Conservation (phyloP, 2,329 filamentous ascomycete species). For the Arthrinium puccinioides region DNA sequence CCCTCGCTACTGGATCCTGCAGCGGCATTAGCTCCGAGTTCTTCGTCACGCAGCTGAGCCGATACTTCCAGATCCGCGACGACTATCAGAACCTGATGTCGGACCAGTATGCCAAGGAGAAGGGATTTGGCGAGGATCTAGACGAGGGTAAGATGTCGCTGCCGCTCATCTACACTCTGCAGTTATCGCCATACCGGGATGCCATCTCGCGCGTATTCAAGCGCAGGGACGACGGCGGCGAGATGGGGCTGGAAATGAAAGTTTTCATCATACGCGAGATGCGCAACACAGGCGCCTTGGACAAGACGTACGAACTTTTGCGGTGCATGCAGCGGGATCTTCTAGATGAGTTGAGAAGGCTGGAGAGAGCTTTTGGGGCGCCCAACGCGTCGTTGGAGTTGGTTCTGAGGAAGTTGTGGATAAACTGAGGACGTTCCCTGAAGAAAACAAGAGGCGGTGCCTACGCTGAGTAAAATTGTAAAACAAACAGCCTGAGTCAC, state of each 20-base stretch:
- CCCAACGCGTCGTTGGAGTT: background rate
- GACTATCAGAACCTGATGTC: background rate
- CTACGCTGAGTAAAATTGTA: too few species aligned
- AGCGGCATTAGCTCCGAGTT: background rate
- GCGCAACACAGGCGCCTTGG: background rate
- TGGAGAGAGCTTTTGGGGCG: background rate
- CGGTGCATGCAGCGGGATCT: background rate
- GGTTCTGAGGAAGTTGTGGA: background rate
- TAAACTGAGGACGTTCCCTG: too few species aligned
- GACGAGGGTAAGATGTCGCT: background rate
- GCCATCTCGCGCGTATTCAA: background rate
- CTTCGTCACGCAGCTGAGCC: background rate
- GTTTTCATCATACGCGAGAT: background rate
- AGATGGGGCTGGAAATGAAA: background rate
- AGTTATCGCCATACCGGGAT: background rate
- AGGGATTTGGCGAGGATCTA: constrained; percentile 1
- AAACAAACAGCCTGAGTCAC: too few species aligned
- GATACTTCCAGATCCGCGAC: background rate
- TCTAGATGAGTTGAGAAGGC: background rate
- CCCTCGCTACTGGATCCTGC: background rate
- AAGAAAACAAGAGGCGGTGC: too few species aligned
- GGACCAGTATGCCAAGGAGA: background rate
- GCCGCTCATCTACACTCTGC: background rate
- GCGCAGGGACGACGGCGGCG: background rate
- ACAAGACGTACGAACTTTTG: background rate